Evolutionary conservation across 768 basidiomycete genomes (phyloP).

Genomic region (Lanmaoa pseudosensibilis): DNA sequence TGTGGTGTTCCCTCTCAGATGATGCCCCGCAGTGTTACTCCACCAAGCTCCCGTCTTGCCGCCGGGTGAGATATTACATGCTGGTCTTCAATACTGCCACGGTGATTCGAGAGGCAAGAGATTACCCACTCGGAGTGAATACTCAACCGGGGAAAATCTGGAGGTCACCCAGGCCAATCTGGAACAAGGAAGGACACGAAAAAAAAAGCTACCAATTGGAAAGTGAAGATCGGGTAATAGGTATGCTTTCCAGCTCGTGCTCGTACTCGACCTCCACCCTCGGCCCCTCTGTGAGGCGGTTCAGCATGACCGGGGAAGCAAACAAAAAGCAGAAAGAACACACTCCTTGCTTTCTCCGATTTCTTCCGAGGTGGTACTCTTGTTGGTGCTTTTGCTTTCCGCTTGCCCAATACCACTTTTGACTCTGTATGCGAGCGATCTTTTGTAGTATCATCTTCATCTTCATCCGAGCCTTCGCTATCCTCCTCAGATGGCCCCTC

Average conservation of each 20-base stretch:
- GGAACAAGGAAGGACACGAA: neutral
- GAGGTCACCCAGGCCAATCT: neutral
- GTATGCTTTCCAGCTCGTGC: slow-evolving; percentile 76
- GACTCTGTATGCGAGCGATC: slow-evolving; percentile 38
- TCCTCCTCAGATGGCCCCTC: slow-evolving; percentile 41
- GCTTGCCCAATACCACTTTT: slow-evolving; percentile 61
- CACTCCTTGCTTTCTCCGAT: slow-evolving; percentile 64
- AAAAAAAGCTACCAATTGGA: slow-evolving; percentile 50
- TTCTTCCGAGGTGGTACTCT: slow-evolving; percentile 49
- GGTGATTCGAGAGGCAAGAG: neutral
- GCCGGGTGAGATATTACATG: no score
- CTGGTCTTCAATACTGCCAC: no score
- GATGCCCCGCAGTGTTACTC: neutral
- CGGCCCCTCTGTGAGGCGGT: slow-evolving; percentile 54
- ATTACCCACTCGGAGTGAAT: neutral
- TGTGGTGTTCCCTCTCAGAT: neutral
- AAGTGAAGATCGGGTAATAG: slow-evolving; percentile 50
- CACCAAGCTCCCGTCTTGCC: neutral
- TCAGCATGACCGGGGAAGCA: slow-evolving; percentile 12
- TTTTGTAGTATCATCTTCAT: slow-evolving; percentile 39
- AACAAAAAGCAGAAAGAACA: slow-evolving; percentile 26
- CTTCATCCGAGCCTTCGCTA: slow-evolving; percentile 43
- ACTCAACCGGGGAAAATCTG: neutral
- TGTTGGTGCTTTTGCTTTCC: slow-evolving; percentile 52
- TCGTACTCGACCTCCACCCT: slow-evolving; percentile 97